Base-by-base conservation (phyloP, 345 rosid species). In the Boechera retrofracta region DNA sequence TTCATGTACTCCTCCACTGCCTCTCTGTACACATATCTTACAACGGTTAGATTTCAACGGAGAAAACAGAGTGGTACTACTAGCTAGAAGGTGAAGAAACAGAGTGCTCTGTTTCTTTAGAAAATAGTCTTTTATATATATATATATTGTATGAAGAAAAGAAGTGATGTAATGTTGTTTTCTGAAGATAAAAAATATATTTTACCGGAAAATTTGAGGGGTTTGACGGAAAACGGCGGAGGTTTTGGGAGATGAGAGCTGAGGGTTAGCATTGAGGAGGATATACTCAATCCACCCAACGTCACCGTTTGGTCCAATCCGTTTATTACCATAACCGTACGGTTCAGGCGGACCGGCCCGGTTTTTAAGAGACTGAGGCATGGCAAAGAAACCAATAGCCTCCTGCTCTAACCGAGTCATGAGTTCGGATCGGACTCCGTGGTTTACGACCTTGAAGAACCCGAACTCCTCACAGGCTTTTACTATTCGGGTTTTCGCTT, bases 231-330 rank as follows among this genome's bases (percentile, higher is more conserved):
- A 81, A 79, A 89, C 36, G 79, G 86, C 64, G 8, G 81, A 83
- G 44, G 85, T 64, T 62, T 77, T 80, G 11, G 73, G 79, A 69
- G 83, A 82, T 7, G 55, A 61, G 44, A 80, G 74, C 41, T 79
- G 84, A 16, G 85, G 64, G 26, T 84, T 85, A 81, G 88, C 79
- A 67, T 85, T 85, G 51, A 93, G 87, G 21, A 93, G 91, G 70
- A 94, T 83, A 70, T 84, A 84, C 76, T 94, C 98, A 71, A 94
- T 78, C 97, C 96, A 88, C 4, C 98, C 98, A 18, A 89, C 84
- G 80, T 94, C 97, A 44, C 93, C 97, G 76, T 87, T 89, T 1
- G 76, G 82, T 26, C 98, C 98, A 54, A 94, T 94, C 62, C 79
- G 72, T 77, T 86, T 91, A 84, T 26, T 88, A 45, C 97, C 98